A percentile compares a stretch with the other conserved stretches of the same genome.
Evolutionary conservation across 805 yeast species (phyloP).

Genomic region (Lipomyces chichibuensis): DNA sequence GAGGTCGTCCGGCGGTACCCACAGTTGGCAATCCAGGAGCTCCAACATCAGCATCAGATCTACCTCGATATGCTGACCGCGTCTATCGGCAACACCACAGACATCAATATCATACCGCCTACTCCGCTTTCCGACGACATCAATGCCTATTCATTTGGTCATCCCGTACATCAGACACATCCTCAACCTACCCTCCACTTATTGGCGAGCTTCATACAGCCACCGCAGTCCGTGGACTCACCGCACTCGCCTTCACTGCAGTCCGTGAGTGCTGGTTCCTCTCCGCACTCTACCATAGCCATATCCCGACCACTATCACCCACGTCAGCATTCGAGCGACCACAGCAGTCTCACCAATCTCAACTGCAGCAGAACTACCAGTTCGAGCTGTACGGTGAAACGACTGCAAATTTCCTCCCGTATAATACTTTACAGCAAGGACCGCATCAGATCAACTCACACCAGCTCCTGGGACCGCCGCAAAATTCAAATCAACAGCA

Average conservation of each 20-base stretch:
- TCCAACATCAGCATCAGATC: not conserved
- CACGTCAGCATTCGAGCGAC: not conserved
- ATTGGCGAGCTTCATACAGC: not conserved
- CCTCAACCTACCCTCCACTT: not conserved
- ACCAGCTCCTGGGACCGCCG: not conserved
- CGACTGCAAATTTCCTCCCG: not conserved
- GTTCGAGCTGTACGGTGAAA: not conserved
- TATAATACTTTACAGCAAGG: not conserved
- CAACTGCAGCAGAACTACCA: not conserved
- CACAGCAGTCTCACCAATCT: not conserved
- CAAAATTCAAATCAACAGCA: not conserved
- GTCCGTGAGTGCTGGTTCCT: not conserved
- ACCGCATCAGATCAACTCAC: not conserved
- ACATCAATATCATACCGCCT: not conserved
- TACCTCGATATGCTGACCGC: constrained; percentile 1
- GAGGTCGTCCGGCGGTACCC: not conserved
- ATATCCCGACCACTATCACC: not conserved
- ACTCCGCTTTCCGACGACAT: constrained; percentile 1
- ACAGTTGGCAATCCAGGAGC: not conserved
- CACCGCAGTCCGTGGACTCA: not conserved
- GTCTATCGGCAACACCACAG: not conserved
- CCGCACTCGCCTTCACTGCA: not conserved
- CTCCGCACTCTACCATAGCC: not conserved
- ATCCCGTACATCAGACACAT: not conserved
- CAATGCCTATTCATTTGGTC: not conserved